phyloP scores from a whole-genome alignment of 257 asterid species.

The Cynanchum wilfordii region DNA sequence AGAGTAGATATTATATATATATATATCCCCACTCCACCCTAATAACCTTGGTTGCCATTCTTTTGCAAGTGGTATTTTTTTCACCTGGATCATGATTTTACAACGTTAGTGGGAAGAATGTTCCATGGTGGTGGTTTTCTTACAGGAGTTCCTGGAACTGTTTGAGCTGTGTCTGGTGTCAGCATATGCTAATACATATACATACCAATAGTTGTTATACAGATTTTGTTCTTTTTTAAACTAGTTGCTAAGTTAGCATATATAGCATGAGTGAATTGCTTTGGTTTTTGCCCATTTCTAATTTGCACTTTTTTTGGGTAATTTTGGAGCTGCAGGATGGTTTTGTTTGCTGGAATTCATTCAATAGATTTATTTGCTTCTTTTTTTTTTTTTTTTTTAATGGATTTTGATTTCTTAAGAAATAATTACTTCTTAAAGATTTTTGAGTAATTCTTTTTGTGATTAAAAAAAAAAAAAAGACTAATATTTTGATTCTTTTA shows the following conservation, averaged over 20 bases:
- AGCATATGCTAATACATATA: neutral
- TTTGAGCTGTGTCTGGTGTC: neutral
- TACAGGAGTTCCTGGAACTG: neutral
- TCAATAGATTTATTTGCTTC: too few relatives aligned
- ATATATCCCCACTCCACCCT: neutral
- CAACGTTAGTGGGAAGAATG: neutral
- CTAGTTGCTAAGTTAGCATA: neutral
- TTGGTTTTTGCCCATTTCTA: neutral
- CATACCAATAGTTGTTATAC: neutral
- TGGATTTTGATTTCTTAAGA: too few relatives aligned
- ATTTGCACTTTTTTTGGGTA: neutral
- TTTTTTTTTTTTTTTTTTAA: too few relatives aligned
- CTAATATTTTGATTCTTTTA: too few relatives aligned
- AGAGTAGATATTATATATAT: neutral
- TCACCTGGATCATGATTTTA: neutral
- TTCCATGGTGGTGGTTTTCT: neutral
- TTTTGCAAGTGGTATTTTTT: neutral
- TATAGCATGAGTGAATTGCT: too few relatives aligned
- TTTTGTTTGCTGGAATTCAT: neutral
- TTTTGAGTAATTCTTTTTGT: too few relatives aligned
- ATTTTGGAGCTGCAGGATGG: neutral
- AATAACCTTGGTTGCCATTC: neutral
- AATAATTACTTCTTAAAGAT: too few relatives aligned
- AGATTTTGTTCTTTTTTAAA: neutral
- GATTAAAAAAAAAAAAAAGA: too few relatives aligned